Evolutionary conservation across 2,329 filamentous ascomycete genomes (phyloP).

Genomic region (Epichloe aotearoae): DNA sequence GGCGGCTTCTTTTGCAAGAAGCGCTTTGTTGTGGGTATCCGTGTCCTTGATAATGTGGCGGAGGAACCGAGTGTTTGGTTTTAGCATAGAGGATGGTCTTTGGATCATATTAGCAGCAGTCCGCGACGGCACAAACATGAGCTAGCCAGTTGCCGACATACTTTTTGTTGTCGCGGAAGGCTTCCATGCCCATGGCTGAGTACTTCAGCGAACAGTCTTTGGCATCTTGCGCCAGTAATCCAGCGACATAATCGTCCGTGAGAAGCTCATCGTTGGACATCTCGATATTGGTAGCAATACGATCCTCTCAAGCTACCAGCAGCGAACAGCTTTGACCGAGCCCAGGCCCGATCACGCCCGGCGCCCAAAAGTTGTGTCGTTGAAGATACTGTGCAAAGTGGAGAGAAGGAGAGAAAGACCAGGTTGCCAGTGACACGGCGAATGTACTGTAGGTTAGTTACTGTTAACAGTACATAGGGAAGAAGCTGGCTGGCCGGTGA

Average conservation of each 20-base stretch:
- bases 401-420: not conserved
- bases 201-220: constrained; percentile 60
- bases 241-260: constrained; percentile 68
- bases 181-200: constrained; percentile 56
- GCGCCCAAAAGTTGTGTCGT: not conserved
- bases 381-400: not conserved
- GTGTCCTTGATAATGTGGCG: constrained; percentile 80
- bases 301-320: not conserved
- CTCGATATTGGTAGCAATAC: not conserved
- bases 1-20: constrained; percentile 71
- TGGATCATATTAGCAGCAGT: not conserved
- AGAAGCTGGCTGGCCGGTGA: no score
- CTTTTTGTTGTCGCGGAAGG: constrained; percentile 35
- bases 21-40: constrained; percentile 74
- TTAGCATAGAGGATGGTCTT: constrained; percentile 57
- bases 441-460: not conserved
- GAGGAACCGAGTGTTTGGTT: constrained; percentile 84
- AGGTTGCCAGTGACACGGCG: not conserved
- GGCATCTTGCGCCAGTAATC: constrained; percentile 69
- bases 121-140: not conserved
- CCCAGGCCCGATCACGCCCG: not conserved
- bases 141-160: constrained; percentile 16
- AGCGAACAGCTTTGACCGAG: not conserved
- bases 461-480: no score
- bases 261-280: constrained; percentile 38